A percentile compares a stretch with the other conserved stretches of the same genome.
Conservation (phyloP, 2,329 filamentous ascomycete genomes). For the Cadophora sp. region DNA sequence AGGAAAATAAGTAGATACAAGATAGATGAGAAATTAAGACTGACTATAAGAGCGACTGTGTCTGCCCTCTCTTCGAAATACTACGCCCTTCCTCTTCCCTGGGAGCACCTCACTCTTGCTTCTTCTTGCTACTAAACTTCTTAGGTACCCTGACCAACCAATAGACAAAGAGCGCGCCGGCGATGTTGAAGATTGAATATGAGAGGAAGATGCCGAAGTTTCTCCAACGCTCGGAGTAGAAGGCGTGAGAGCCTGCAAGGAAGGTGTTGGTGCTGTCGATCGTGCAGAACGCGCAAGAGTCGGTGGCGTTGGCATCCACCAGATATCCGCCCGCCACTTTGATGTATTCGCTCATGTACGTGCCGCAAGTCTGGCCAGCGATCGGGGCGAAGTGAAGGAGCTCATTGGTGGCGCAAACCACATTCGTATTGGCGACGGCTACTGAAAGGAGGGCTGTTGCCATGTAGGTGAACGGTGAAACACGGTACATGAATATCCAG, state of each 20-base stretch:
- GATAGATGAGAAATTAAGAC: too few relatives aligned
- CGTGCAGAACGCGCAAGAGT: slow-evolving; percentile 60
- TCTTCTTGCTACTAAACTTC: too few relatives aligned
- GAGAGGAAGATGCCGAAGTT: not conserved
- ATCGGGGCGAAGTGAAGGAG: slow-evolving; percentile 51
- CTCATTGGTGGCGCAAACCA: slow-evolving; percentile 9
- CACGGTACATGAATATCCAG: slow-evolving; percentile 87
- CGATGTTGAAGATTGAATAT: not conserved
- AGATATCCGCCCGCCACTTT: slow-evolving; percentile 52
- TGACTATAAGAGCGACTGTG: too few relatives aligned
- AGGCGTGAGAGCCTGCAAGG: not conserved
- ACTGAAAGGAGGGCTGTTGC: too few relatives aligned
- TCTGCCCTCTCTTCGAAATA: too few relatives aligned
- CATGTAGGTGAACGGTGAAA: slow-evolving; percentile 55
- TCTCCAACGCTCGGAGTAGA: not conserved
- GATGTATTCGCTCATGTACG: slow-evolving; percentile 64
- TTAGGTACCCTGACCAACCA: too few relatives aligned
- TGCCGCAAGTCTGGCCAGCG: slow-evolving; percentile 60
- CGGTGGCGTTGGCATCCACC: slow-evolving; percentile 26
- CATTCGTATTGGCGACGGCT: too few relatives aligned
- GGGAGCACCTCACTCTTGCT: too few relatives aligned
- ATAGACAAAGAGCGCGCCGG: too few relatives aligned
- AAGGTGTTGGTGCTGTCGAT: not conserved
- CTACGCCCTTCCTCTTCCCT: too few relatives aligned
- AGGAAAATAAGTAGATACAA: too few relatives aligned